Evolutionary conservation across 75 land plant species (phyloP).

Genomic region (Picea sitchensis): DNA sequence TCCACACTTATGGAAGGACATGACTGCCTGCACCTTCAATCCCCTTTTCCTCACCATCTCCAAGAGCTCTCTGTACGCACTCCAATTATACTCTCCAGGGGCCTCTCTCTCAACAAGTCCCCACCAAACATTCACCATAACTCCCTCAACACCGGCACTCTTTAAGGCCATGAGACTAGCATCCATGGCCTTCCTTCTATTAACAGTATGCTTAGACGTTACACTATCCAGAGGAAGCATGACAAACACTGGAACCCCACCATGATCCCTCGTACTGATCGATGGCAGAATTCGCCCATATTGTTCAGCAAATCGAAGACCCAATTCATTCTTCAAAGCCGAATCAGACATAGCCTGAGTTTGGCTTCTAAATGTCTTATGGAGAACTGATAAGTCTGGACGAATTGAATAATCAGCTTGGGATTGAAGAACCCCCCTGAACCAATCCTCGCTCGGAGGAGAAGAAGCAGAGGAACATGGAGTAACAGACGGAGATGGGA

Average conservation of each 20-base stretch:
- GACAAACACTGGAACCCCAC: conserved; percentile 82
- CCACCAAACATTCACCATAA: conserved; percentile 57
- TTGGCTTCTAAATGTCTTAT: conserved; percentile 29
- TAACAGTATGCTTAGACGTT: conserved; percentile 19
- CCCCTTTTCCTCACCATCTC: conserved; percentile 36
- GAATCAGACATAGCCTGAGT: background rate
- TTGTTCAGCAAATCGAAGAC: too few relatives aligned
- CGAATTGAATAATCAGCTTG: conserved; percentile 5
- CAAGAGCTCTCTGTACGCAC: conserved; percentile 30
- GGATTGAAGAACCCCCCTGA: background rate
- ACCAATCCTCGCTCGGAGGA: conserved; percentile 18
- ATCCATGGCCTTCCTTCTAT: conserved; percentile 20
- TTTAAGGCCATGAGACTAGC: conserved; percentile 32
- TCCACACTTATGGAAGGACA: conserved; percentile 56
- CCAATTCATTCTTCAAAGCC: too few relatives aligned
- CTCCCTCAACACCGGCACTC: conserved; percentile 41
- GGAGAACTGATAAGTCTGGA: conserved; percentile 52
- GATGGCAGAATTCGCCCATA: background rate
- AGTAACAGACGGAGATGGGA: conserved; percentile 41
- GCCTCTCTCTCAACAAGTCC: conserved; percentile 56
- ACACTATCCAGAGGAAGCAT: conserved; percentile 58
- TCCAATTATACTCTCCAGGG: conserved; percentile 37
- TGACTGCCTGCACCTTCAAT: conserved; percentile 44
- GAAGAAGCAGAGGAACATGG: conserved; percentile 20
- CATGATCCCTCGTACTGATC: conserved; percentile 5